phyloP scores from a whole-genome alignment of 2,329 filamentous ascomycete genomes.

The Pseudogymnoascus pannorum region DNA sequence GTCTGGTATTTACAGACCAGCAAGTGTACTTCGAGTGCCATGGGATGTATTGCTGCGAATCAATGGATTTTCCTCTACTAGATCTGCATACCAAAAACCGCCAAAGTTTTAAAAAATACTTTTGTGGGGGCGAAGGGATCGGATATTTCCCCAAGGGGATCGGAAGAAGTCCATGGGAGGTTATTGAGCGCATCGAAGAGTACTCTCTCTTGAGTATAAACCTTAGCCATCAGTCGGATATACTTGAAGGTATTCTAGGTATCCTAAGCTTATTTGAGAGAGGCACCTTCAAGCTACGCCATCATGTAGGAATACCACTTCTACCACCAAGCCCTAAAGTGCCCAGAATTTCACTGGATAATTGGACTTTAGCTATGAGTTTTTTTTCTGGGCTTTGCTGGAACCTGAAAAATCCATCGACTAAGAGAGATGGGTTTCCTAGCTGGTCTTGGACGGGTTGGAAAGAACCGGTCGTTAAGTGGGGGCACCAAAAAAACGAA shows the following conservation, averaged over 20 bases:
- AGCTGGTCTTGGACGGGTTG: conserved; percentile 18
- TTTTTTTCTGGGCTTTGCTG: neutral
- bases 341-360: neutral
- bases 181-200: neutral
- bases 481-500: neutral
- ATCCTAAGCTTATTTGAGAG: neutral
- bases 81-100: conserved; percentile 5
- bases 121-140: neutral
- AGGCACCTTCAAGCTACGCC: neutral
- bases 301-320: neutral
- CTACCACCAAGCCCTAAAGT: neutral
- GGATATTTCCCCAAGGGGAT: neutral
- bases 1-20: conserved; percentile 29
- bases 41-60: conserved; percentile 17
- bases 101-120: neutral
- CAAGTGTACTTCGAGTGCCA: conserved; percentile 25
- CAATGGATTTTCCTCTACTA: conserved; percentile 5
- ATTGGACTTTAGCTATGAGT: neutral
- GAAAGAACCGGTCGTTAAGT: neutral
- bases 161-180: neutral
- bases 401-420: neutral
- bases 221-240: neutral
- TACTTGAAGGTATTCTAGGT: neutral
- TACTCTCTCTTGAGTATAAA: neutral
- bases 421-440: conserved; percentile 10